phyloP scores from a whole-genome alignment of 495 filamentous ascomycete genomes.

The Corynascus novoguineensis region DNA sequence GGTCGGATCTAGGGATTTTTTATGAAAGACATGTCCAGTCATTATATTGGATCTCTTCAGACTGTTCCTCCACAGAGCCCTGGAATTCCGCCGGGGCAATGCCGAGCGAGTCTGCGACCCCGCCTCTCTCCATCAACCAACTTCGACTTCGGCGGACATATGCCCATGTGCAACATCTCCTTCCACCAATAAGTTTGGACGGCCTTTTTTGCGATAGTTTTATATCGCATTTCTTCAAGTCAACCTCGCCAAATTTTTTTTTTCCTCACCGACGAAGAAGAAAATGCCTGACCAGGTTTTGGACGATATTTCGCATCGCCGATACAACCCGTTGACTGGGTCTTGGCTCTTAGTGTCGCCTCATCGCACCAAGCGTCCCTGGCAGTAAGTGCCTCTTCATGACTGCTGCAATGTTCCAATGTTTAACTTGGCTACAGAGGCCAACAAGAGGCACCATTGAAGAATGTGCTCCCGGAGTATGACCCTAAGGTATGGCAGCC shows the following conservation, averaged over 20 bases:
- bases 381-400: conserved; percentile 66
- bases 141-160: too few relatives aligned
- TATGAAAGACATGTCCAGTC: too few relatives aligned
- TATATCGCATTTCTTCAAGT: neutral
- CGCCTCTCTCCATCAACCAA: neutral
- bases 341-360: conserved; percentile 92
- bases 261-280: too few relatives aligned
- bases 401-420: neutral
- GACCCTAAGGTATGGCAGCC: conserved; percentile 58
- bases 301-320: conserved; percentile 92
- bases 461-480: conserved; percentile 69
- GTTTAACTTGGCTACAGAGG: conserved; percentile 51
- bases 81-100: neutral
- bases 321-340: conserved; percentile 86
- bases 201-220: neutral
- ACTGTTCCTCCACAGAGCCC: neutral
- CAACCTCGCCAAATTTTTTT: too few relatives aligned
- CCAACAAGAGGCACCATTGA: conserved; percentile 77
- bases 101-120: neutral
- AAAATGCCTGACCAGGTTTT: conserved; percentile 66
- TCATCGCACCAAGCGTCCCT: conserved; percentile 91
- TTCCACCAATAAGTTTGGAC: too few relatives aligned
- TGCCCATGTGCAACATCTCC: neutral
- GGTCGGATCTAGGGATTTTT: neutral
- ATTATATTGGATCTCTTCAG: neutral